phyloP scores from a whole-genome alignment of 148 eudicot genomes.

The Heliamphora exappendiculata region DNA sequence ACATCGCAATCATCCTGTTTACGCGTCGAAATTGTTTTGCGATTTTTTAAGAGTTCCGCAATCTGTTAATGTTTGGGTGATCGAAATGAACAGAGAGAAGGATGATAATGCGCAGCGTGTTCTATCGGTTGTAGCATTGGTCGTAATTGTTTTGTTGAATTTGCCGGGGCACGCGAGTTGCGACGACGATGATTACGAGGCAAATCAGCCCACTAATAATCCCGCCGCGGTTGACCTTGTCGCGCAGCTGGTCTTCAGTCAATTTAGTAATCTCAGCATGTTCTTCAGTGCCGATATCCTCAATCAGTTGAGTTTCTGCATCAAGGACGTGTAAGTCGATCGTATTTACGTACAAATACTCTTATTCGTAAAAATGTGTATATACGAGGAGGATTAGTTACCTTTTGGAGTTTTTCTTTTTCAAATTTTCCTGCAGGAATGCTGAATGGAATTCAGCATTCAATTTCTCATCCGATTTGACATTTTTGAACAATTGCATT shows the following conservation, averaged over 20 bases:
- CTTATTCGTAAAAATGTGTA: too few relatives aligned
- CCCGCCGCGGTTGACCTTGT: constrained; percentile 21
- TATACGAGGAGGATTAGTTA: background rate
- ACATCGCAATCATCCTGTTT: background rate
- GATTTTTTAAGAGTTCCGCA: background rate
- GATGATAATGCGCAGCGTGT: background rate
- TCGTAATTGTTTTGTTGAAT: background rate
- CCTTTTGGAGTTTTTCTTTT: background rate
- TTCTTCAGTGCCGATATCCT: constrained; percentile 25
- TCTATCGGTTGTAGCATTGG: background rate
- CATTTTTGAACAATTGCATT: constrained; percentile 43
- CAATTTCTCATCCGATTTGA: constrained; percentile 47
- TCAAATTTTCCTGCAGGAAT: constrained; percentile 27
- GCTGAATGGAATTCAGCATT: constrained; percentile 67
- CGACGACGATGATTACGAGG: background rate
- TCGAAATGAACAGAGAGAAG: constrained; percentile 14
- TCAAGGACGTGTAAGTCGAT: constrained; percentile 40
- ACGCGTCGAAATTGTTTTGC: background rate
- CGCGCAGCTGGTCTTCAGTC: constrained; percentile 27
- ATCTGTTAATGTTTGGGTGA: background rate
- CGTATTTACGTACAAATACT: background rate
- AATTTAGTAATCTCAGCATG: constrained; percentile 28
- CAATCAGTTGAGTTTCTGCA: constrained; percentile 38
- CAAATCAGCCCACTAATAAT: constrained; percentile 5
- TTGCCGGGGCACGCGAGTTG: constrained; percentile 3